phyloP scores from a whole-genome alignment of 2,329 filamentous ascomycete genomes.

The Trichoderma breve region DNA sequence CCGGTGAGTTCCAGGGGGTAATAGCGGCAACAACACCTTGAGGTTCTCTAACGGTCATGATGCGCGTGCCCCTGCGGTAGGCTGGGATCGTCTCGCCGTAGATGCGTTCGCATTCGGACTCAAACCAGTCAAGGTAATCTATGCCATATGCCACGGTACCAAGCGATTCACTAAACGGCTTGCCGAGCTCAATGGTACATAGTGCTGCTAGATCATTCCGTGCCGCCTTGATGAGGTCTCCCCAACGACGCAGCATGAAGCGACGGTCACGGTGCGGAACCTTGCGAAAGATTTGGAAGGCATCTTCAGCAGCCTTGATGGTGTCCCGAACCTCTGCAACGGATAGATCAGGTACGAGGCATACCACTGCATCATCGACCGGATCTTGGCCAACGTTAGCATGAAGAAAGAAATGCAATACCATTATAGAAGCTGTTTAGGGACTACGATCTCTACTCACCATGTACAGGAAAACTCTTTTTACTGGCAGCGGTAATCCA shows the following conservation, averaged over 20 bases:
- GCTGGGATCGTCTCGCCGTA: constrained; percentile 58
- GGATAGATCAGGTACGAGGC: no score
- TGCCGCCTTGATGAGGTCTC: constrained; percentile 61
- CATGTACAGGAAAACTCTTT: no score
- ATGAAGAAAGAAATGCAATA: no score
- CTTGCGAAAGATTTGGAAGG: no score
- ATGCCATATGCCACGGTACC: constrained; percentile 56
- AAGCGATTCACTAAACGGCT: constrained; percentile 57
- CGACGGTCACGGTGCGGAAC: not conserved
- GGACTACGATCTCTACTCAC: no score
- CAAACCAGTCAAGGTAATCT: constrained; percentile 59
- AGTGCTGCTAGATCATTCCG: constrained; percentile 61
- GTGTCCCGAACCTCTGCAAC: no score
- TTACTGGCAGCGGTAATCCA: no score
- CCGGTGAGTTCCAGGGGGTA: constrained; percentile 64
- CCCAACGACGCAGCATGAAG: constrained; percentile 57
- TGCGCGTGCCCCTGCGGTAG: constrained; percentile 37
- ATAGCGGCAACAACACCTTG: constrained; percentile 39
- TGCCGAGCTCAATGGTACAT: constrained; percentile 69
- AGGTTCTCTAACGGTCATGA: constrained; percentile 28
- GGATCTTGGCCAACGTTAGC: no score
- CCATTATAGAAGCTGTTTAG: no score
- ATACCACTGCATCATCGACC: no score
- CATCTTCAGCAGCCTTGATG: no score
- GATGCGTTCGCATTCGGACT: constrained; percentile 54